These are phyloP conservation scores for Gynochthodes officinalis DNA, from an alignment of 257 asterid species.

Conservation along the genomic window DNA sequence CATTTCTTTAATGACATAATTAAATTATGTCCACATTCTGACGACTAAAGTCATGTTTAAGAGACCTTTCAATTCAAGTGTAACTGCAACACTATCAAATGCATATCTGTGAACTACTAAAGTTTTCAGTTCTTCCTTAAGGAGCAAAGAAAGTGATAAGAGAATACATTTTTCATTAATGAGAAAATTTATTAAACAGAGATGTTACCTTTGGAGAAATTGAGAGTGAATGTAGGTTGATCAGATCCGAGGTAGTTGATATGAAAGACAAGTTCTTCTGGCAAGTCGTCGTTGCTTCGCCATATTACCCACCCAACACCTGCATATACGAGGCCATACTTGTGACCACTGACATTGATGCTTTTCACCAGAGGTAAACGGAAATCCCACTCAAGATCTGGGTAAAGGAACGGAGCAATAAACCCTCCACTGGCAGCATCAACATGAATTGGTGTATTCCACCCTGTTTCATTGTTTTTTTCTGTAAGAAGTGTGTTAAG, in stretches of 20 bases:
- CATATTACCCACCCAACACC: constrained; percentile 83
- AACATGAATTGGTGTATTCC: constrained; percentile 77
- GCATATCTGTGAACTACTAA: neutral
- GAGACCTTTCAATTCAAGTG: neutral
- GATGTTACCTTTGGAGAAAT: constrained; percentile 63
- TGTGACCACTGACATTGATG: constrained; percentile 79
- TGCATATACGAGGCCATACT: constrained; percentile 74
- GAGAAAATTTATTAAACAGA: neutral
- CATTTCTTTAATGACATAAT: neutral
- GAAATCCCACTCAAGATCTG: constrained; percentile 81
- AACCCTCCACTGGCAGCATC: constrained; percentile 94
- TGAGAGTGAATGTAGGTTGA: constrained; percentile 81
- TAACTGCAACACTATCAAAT: neutral
- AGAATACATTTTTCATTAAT: neutral
- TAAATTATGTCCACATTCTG: neutral
- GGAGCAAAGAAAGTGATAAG: neutral
- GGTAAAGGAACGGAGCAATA: constrained; percentile 66
- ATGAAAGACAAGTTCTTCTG: constrained; percentile 68
- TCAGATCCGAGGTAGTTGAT: constrained; percentile 77
- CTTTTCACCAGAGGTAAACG: constrained; percentile 74
- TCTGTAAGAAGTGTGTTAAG: constrained; percentile 50
- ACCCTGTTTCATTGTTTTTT: constrained; percentile 64
- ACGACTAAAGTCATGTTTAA: neutral
- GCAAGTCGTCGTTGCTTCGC: constrained; percentile 64
- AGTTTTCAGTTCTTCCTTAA: neutral